Conservation (phyloP, 2,329 filamentous ascomycete genomes). For the Calonectria fujianensis region DNA sequence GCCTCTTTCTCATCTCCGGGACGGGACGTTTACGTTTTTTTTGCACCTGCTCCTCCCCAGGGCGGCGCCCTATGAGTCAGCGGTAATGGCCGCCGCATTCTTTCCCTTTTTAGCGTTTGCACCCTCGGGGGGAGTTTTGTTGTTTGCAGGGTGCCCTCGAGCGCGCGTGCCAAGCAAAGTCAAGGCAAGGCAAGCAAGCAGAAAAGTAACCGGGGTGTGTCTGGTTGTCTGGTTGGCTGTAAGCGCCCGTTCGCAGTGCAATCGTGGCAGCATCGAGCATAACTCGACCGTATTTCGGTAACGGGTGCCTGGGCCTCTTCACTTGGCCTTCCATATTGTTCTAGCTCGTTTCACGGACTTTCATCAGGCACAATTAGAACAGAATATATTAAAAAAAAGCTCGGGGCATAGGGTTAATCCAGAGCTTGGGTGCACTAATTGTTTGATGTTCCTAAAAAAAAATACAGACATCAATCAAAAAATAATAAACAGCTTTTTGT, state of each 20-base stretch:
- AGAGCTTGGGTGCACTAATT: slow-evolving; percentile 18
- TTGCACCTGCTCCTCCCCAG: not conserved
- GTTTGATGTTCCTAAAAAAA: not conserved
- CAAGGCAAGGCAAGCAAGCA: not conserved
- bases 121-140: not conserved
- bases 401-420: not conserved
- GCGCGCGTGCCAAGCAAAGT: not conserved
- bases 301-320: slow-evolving; percentile 13
- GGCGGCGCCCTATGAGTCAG: slow-evolving; percentile 20
- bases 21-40: slow-evolving; percentile 11
- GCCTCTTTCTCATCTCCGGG: slow-evolving; percentile 21
- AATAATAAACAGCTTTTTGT: not conserved
- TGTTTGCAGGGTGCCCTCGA: slow-evolving; percentile 7
- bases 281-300: not conserved
- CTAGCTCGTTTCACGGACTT: slow-evolving; percentile 17
- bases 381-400: not conserved
- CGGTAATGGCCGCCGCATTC: not conserved
- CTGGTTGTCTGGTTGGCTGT: not conserved
- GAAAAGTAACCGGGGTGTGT: not conserved
- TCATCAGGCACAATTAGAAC: not conserved
- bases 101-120: not conserved
- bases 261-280: not conserved
- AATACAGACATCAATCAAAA: not conserved
- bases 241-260: not conserved
- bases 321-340: slow-evolving; percentile 31